These are phyloP conservation scores for Actinidia chinensis DNA, from an alignment of 179 eudicot species.

Conservation along the genomic window DNA sequence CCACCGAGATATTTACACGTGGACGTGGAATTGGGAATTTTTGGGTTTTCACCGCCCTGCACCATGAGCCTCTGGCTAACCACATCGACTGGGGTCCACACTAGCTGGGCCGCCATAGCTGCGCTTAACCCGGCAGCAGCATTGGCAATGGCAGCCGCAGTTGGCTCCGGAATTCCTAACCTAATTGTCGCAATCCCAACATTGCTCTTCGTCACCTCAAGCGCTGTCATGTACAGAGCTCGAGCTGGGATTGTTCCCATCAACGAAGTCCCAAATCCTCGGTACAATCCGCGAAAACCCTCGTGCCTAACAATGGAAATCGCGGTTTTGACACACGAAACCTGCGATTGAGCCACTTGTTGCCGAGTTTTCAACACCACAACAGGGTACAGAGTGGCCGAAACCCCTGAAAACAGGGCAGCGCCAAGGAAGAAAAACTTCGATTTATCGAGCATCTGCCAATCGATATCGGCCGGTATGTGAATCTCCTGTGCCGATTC, in stretches of 20 bases:
- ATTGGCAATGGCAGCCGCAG: conserved; percentile 63
- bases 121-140: conserved; percentile 82
- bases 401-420: conserved; percentile 77
- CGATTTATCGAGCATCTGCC: conserved; percentile 87
- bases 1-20: conserved; percentile 53
- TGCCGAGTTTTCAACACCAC: conserved; percentile 76
- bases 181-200: conserved; percentile 50
- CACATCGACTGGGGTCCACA: conserved; percentile 91
- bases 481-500: conserved; percentile 65
- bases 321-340: conserved; percentile 46
- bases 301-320: conserved; percentile 38
- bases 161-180: conserved; percentile 54
- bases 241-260: conserved; percentile 81
- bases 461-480: conserved; percentile 73
- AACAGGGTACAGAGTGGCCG: conserved; percentile 63
- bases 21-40: neutral
- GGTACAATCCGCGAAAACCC: conserved; percentile 56
- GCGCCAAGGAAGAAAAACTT: conserved; percentile 85
- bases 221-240: conserved; percentile 79
- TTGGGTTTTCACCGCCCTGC: conserved; percentile 38
- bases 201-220: conserved; percentile 74
- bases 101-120: conserved; percentile 84
- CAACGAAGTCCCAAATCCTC: conserved; percentile 82
- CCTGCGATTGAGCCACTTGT: conserved; percentile 48
- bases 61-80: conserved; percentile 88